Evolutionary conservation across 2,329 filamentous ascomycete genomes (phyloP).

Genomic region (Monilinia vaccinii-corymbosi): DNA sequence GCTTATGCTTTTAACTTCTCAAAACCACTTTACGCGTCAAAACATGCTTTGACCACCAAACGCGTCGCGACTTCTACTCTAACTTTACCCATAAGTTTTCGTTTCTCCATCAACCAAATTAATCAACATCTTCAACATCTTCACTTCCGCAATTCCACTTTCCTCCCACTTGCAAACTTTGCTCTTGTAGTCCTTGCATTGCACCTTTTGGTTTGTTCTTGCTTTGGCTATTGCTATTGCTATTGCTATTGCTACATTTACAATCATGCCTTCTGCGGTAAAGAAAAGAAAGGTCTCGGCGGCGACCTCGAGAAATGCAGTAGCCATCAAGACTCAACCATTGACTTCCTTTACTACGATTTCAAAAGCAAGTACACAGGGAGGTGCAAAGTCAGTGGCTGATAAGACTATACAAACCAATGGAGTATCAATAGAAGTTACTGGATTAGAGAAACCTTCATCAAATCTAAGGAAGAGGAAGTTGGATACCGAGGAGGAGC

Average conservation of each 20-base stretch:
- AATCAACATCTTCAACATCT: constrained; percentile 6
- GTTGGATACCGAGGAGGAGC: constrained; percentile 17
- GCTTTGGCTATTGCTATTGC: constrained; percentile 11
- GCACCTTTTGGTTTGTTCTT: neutral
- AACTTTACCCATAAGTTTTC: constrained; percentile 11
- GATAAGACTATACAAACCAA: constrained; percentile 27
- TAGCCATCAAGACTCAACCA: constrained; percentile 18
- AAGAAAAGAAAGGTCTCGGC: constrained; percentile 26
- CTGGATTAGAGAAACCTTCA: constrained; percentile 23
- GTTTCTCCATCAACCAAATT: constrained; percentile 5
- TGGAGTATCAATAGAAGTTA: constrained; percentile 31
- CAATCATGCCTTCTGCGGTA: constrained; percentile 25
- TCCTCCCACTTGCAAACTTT: neutral
- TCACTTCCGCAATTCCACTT: constrained; percentile 13
- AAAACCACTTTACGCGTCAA: constrained; percentile 26
- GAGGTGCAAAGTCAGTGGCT: constrained; percentile 24
- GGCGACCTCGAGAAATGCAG: constrained; percentile 12
- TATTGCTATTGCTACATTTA: constrained; percentile 15
- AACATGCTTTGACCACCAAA: constrained; percentile 13
- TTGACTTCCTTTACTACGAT: constrained; percentile 37
- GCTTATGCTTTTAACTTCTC: neutral
- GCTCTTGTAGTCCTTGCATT: constrained; percentile 2
- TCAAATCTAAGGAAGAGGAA: constrained; percentile 30
- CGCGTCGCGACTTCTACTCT: constrained; percentile 14
- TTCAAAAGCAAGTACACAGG: constrained; percentile 33